Percentiles rank a stretch among this genome's conserved stretches.
Evolutionary conservation across 805 yeast species (phyloP).

Genomic region (Pichia gijzeniarum): DNA sequence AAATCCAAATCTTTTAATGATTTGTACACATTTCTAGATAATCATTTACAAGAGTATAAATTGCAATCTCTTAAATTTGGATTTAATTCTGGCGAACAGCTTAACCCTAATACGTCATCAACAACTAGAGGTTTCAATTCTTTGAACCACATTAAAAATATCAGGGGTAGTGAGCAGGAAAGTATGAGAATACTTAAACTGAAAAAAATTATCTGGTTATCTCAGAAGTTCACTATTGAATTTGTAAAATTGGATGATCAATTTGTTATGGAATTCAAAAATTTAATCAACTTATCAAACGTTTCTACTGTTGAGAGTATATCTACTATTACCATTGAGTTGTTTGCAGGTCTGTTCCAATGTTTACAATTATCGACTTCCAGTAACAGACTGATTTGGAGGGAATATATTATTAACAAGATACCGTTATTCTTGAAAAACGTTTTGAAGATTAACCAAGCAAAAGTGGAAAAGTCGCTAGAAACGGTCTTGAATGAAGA

Average conservation of each 20-base stretch:
- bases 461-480: constrained; percentile 18
- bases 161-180: constrained; percentile 5
- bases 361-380: constrained; percentile 21
- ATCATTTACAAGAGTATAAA: constrained; percentile 2
- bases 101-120: background rate
- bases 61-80: constrained; percentile 5
- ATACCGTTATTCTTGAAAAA: constrained; percentile 22
- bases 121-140: no score
- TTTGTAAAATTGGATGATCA: constrained; percentile 21
- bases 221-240: constrained; percentile 24
- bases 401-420: constrained; percentile 22
- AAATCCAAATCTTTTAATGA: background rate
- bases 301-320: constrained; percentile 28
- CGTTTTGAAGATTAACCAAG: constrained; percentile 26
- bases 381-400: constrained; percentile 22
- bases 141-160: background rate
- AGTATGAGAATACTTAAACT: constrained; percentile 18
- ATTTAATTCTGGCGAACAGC: background rate
- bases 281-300: constrained; percentile 23
- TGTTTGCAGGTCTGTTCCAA: constrained; percentile 24
- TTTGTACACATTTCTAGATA: background rate
- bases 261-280: constrained; percentile 25
- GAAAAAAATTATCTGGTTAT: constrained; percentile 29
- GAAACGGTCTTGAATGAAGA: constrained; percentile 21
- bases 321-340: constrained; percentile 25